Percentiles rank a stretch among this genome's conserved stretches.
These are phyloP conservation scores for Verticillium longisporum DNA, from an alignment of 2,329 filamentous ascomycete genomes.

Conservation along the genomic window DNA sequence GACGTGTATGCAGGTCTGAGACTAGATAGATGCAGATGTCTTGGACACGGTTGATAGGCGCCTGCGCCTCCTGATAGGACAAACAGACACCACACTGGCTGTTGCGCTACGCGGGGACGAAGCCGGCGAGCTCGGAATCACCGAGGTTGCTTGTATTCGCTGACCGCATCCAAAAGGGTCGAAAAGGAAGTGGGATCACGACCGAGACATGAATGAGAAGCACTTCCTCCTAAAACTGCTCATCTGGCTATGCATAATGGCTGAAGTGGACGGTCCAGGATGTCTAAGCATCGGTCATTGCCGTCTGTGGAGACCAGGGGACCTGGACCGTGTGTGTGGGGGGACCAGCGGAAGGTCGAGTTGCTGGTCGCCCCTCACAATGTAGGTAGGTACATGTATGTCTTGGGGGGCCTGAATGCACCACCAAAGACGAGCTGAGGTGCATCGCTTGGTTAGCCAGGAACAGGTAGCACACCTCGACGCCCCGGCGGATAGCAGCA, in stretches of 20 bases:
- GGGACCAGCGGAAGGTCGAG: background rate
- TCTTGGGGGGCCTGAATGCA: background rate
- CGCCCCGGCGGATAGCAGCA: background rate
- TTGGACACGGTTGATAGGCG: background rate
- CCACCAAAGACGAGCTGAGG: background rate
- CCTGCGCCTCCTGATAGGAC: background rate
- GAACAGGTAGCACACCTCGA: background rate
- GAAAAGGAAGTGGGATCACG: background rate
- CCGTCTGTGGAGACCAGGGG: background rate
- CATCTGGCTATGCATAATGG: background rate
- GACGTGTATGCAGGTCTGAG: background rate
- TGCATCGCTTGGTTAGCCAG: background rate
- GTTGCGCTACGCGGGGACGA: background rate
- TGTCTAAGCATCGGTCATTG: background rate
- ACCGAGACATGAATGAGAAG: background rate
- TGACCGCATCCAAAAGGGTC: background rate
- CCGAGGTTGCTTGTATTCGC: background rate
- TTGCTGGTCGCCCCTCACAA: too few relatives aligned
- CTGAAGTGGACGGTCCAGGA: background rate
- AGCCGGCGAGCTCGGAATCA: background rate
- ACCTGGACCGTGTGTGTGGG: background rate
- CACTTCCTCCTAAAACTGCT: background rate
- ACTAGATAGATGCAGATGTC: background rate
- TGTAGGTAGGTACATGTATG: too few relatives aligned
- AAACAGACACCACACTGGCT: background rate